These are phyloP conservation scores for Medicago arabica DNA, from an alignment of 306 rosid genomes.

Conservation along the genomic window DNA sequence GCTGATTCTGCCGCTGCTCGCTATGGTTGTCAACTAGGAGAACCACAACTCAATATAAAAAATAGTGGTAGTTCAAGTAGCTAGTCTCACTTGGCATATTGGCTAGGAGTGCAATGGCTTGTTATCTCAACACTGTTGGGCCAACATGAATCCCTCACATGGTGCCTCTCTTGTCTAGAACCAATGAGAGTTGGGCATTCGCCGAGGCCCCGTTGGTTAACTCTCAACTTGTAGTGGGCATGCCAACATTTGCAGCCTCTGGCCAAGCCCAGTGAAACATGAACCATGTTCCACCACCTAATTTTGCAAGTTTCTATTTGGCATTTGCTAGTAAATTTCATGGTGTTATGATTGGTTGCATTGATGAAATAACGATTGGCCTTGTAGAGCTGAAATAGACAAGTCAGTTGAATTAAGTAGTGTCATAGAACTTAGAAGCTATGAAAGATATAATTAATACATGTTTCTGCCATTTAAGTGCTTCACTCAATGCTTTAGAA, in stretches of 20 bases:
- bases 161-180: background rate
- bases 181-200: background rate
- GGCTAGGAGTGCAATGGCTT: background rate
- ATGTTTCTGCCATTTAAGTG: background rate
- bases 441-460: slow-evolving; percentile 3
- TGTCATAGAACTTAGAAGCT: background rate
- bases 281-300: background rate
- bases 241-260: background rate
- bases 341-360: background rate
- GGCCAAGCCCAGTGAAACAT: background rate
- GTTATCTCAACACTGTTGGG: background rate
- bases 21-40: background rate
- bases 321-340: background rate
- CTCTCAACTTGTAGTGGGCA: background rate
- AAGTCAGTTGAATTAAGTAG: slow-evolving; percentile 22
- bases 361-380: background rate
- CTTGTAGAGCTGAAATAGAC: background rate
- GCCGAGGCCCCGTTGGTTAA: background rate
- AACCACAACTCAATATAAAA: background rate
- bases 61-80: background rate
- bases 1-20: background rate
- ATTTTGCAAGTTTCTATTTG: background rate
- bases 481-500: slow-evolving; percentile 27
- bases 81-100: background rate
- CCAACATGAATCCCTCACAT: background rate